These are phyloP conservation scores for Pseudogymnoascus sp. DNA, from an alignment of 2,329 filamentous ascomycete genomes.

Conservation along the genomic window DNA sequence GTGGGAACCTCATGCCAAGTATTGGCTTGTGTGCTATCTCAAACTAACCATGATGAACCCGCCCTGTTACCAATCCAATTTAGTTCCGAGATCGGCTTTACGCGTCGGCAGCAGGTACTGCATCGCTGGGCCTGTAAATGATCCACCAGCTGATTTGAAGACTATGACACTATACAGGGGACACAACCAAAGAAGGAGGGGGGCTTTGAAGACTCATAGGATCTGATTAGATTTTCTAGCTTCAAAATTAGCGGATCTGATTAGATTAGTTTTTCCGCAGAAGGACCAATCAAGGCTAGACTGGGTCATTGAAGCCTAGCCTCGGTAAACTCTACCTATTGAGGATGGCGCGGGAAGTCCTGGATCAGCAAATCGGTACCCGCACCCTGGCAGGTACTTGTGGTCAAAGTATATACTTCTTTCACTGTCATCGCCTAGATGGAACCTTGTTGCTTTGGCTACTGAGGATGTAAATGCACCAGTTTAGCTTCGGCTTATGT, in stretches of 20 bases:
- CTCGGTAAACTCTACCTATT: constrained; percentile 2
- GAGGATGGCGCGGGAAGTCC: not conserved
- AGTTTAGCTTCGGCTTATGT: not conserved
- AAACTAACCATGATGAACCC: not conserved
- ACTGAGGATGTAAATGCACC: constrained; percentile 2
- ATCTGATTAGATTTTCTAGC: constrained; percentile 8
- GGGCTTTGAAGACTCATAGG: not conserved
- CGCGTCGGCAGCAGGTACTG: not conserved
- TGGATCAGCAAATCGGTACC: not conserved
- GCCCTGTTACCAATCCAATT: not conserved
- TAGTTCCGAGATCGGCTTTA: constrained; percentile 8
- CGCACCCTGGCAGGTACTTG: not conserved
- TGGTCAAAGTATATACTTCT: not conserved
- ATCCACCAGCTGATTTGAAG: not conserved
- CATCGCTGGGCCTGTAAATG: not conserved
- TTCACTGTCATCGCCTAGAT: not conserved
- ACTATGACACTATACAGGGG: not conserved
- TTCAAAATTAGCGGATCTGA: not conserved
- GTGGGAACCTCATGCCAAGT: not conserved
- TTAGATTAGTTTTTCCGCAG: not conserved
- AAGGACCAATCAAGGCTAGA: not conserved
- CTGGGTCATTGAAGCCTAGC: not conserved
- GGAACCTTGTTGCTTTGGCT: constrained; percentile 8
- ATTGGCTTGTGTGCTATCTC: not conserved
- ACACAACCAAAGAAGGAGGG: not conserved